Evolutionary conservation across 129 eudicot species (phyloP).

Genomic region (Smallanthus sonchifolius): DNA sequence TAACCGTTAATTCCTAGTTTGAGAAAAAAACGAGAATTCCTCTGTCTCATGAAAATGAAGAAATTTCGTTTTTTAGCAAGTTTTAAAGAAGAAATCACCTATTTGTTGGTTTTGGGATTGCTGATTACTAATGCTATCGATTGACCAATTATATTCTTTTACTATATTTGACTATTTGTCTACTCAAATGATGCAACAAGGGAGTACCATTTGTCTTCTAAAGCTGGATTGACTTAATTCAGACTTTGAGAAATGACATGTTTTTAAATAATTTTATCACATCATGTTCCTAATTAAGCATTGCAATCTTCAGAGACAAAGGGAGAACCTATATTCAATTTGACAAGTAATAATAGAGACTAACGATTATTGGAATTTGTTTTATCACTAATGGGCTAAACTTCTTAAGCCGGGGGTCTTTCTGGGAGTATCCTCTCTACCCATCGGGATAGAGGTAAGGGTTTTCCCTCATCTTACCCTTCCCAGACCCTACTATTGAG

Average conservation of each 20-base stretch:
- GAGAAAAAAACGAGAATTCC: background rate
- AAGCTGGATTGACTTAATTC: background rate
- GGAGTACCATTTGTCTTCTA: background rate
- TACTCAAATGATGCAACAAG: background rate
- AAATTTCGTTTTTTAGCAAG: conserved; percentile 3
- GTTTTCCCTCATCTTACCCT: too few species aligned
- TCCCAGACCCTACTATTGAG: too few species aligned
- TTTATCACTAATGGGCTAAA: background rate
- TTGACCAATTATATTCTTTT: background rate
- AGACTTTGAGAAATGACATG: background rate
- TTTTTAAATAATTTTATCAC: background rate
- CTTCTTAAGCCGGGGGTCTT: background rate
- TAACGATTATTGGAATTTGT: background rate
- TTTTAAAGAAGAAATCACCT: background rate
- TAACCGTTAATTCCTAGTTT: background rate
- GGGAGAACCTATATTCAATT: background rate
- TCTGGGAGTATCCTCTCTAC: too few species aligned
- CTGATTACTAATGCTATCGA: background rate
- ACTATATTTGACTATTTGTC: background rate
- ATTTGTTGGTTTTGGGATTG: conserved; percentile 1
- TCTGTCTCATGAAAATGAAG: background rate
- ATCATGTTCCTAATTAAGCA: background rate
- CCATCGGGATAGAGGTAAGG: too few species aligned
- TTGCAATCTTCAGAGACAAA: background rate
- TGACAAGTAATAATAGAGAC: background rate